Conservation (phyloP, 2,329 filamentous ascomycete species). For the Fusarium subtropicale region DNA sequence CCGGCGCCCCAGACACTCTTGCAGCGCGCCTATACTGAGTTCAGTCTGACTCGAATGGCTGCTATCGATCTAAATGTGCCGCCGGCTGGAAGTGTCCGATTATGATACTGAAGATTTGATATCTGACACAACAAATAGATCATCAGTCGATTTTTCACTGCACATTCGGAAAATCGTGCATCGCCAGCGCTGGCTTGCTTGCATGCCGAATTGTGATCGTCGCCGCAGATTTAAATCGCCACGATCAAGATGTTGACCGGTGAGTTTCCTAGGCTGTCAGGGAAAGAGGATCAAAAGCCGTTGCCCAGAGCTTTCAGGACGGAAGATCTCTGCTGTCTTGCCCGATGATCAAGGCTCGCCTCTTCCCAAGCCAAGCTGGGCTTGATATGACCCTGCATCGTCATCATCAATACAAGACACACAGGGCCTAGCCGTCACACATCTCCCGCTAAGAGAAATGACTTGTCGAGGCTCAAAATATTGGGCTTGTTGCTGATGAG, state of each 20-base stretch:
- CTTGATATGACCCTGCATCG: slow-evolving; percentile 21
- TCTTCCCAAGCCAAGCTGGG: slow-evolving; percentile 14
- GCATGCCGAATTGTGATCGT: slow-evolving; percentile 7
- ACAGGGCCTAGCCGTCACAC: slow-evolving; percentile 32
- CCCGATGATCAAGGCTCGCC: slow-evolving; percentile 13
- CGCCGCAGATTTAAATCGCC: slow-evolving; percentile 12
- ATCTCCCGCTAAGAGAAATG: slow-evolving; percentile 31
- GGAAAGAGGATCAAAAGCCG: slow-evolving; percentile 1
- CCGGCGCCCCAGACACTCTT: slow-evolving; percentile 12
- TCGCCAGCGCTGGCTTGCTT: slow-evolving; percentile 8
- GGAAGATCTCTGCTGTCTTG: background rate
- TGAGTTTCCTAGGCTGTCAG: slow-evolving; percentile 1
- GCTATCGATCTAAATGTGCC: slow-evolving; percentile 20
- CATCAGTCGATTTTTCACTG: slow-evolving; percentile 2
- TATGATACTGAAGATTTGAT: slow-evolving; percentile 32
- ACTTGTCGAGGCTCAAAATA: slow-evolving; percentile 34
- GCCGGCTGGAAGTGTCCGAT: slow-evolving; percentile 28
- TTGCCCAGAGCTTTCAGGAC: slow-evolving; percentile 15
- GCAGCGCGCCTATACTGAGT: slow-evolving; percentile 24
- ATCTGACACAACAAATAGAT: slow-evolving; percentile 8
- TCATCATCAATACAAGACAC: slow-evolving; percentile 42
- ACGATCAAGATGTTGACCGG: slow-evolving; percentile 25
- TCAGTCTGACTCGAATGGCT: slow-evolving; percentile 16
- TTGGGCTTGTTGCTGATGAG: slow-evolving; percentile 35
- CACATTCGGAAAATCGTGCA: slow-evolving; percentile 11